These are phyloP conservation scores for Diaporthe sp. DNA, from an alignment of 2,329 filamentous ascomycete species.

Conservation along the genomic window DNA sequence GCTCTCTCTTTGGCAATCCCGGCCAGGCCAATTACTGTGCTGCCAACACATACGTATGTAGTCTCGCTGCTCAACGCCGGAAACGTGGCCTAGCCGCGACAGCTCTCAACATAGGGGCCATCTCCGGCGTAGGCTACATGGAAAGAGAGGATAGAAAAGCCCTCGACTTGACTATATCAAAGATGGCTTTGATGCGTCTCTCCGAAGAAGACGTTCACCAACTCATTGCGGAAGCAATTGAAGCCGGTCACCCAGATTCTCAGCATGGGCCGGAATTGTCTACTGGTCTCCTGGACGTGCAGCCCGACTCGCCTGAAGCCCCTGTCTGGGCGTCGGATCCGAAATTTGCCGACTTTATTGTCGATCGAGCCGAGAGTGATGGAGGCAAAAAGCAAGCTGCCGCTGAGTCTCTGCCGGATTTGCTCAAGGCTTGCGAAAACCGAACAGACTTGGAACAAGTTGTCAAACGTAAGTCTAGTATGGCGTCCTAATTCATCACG, in stretches of 20 bases:
- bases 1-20: constrained; percentile 59
- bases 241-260: constrained; percentile 33
- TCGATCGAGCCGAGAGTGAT: constrained; percentile 15
- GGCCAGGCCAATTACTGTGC: constrained; percentile 61
- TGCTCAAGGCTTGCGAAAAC: neutral
- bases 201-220: constrained; percentile 57
- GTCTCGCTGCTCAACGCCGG: constrained; percentile 41
- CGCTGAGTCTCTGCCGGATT: neutral
- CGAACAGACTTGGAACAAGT: neutral
- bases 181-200: constrained; percentile 37
- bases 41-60: constrained; percentile 51
- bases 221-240: constrained; percentile 58
- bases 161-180: constrained; percentile 32
- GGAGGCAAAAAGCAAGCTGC: neutral
- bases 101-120: constrained; percentile 40
- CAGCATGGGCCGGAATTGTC: constrained; percentile 43
- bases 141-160: constrained; percentile 31
- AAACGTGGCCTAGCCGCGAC: constrained; percentile 39
- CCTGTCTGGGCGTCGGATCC: constrained; percentile 42
- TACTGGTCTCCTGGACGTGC: constrained; percentile 36
- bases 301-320: constrained; percentile 17
- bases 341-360: constrained; percentile 41
- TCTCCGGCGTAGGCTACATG: constrained; percentile 45
- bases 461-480: neutral
- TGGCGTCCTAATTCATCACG: neutral